Base-by-base conservation (phyloP, 805 yeast genomes). In the Candida dajiaensis region DNA sequence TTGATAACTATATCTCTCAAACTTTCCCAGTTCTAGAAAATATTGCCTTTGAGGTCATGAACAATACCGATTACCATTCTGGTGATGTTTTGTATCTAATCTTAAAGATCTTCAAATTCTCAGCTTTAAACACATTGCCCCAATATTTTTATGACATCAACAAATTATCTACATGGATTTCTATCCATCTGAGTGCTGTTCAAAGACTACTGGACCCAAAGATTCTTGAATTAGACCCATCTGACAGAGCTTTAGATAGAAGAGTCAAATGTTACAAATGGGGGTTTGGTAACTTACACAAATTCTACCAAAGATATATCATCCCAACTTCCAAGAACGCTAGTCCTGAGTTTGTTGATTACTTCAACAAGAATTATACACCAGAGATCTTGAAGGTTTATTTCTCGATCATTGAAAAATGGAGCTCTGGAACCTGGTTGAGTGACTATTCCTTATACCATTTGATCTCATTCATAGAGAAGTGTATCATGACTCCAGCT, bases 181-280 rank as follows among this genome's bases (percentile, higher is more conserved):
- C 78, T 41, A 71, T 85, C 53, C 90, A 84, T 62, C 77, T 81
- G 33, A 71, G 72, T 19, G 68, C 83, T 12, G 72, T 81, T 46
- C 76, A 78, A 52, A 73, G 76, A 69, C 69, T 68, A 8, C 68
- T 80, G 13, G 87, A 87, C 1, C 54, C 64, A 3, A 77, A 75
- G 51, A 74, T 82, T 1, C 50, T 72, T 53, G 70, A 71, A 10
- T 50, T 75, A 3, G 77, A 76, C 23, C 69, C 72, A 12, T 69
- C 74, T 18, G 82, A 77, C 47, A 72, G 79, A 47, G 58, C 62
- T 42, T 61, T 66, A 36, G 76, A 62, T 53, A 72, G 57, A 57
- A 69, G 83, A 76, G 82, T 71, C 61, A 92, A 81, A 65, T 80
- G 79, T 58, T 90, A 74, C 69, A 94, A 94, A 64, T 92, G 99